A percentile compares a stretch with the other conserved stretches of the same genome.
phyloP scores from a whole-genome alignment of 2,329 filamentous ascomycete species.

The Colletotrichum scovillei region DNA sequence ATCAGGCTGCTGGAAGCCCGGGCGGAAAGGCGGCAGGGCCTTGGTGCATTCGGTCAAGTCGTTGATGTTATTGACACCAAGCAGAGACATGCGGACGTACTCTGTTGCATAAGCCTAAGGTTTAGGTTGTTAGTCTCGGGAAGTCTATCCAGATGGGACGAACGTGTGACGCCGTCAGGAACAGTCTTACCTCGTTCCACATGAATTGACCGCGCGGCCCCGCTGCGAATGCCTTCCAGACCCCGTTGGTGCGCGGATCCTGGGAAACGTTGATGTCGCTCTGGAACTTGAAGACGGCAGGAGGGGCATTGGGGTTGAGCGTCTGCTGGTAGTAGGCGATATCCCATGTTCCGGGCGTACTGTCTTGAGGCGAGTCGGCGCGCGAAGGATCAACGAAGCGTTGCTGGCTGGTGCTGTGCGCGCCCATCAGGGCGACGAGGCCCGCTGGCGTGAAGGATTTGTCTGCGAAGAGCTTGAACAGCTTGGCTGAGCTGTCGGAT shows the following conservation, averaged over 20 bases:
- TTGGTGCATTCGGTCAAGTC: constrained; percentile 65
- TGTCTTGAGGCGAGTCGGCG: constrained; percentile 60
- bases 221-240: constrained; percentile 52
- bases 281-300: constrained; percentile 53
- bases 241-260: constrained; percentile 47
- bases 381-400: constrained; percentile 53
- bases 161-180: background rate
- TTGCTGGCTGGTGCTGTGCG: constrained; percentile 64
- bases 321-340: constrained; percentile 60
- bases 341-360: constrained; percentile 65
- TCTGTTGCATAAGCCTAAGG: constrained; percentile 60
- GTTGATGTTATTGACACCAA: constrained; percentile 69
- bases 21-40: constrained; percentile 53
- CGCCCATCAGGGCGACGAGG: constrained; percentile 65
- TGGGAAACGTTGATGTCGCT: constrained; percentile 54
- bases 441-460: constrained; percentile 65
- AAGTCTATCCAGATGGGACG: constrained; percentile 3
- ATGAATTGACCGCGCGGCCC: constrained; percentile 44
- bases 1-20: constrained; percentile 34
- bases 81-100: constrained; percentile 64
- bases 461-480: constrained; percentile 60
- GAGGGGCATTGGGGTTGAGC: constrained; percentile 43
- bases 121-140: background rate
- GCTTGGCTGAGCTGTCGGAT: constrained; percentile 55
- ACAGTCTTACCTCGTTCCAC: constrained; percentile 53